Evolutionary conservation across 2,329 filamentous ascomycete species (phyloP).

Genomic region (Parastagonospora avenae): DNA sequence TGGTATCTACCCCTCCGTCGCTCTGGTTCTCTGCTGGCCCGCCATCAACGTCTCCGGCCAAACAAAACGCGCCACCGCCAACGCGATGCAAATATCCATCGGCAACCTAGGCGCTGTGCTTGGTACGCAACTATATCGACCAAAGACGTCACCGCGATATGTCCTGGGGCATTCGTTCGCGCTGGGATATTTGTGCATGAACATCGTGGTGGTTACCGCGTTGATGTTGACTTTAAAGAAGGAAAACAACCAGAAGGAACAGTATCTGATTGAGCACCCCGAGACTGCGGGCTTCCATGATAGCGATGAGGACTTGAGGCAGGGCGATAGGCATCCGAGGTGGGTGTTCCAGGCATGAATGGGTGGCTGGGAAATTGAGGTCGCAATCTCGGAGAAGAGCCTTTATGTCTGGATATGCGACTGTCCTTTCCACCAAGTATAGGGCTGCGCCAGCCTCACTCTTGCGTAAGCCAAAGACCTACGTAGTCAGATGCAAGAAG

Average conservation of each 20-base stretch:
- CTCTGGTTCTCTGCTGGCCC: constrained; percentile 55
- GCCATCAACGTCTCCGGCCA: constrained; percentile 60
- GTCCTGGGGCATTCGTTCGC: constrained; percentile 44
- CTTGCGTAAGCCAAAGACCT: too few species aligned
- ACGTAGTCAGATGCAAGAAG: too few species aligned
- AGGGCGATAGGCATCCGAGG: constrained; percentile 43
- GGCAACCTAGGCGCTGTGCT: constrained; percentile 54
- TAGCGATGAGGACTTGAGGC: constrained; percentile 35
- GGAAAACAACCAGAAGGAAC: constrained; percentile 40
- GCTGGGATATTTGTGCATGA: constrained; percentile 40
- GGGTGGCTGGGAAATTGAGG: not conserved
- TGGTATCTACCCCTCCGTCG: constrained; percentile 48
- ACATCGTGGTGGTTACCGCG: constrained; percentile 36
- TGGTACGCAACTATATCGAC: constrained; percentile 46
- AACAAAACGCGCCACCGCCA: constrained; percentile 58
- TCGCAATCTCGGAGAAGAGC: not conserved
- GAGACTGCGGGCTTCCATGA: constrained; percentile 37
- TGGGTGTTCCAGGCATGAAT: constrained; percentile 42
- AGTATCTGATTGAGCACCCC: constrained; percentile 27
- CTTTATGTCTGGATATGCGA: too few species aligned
- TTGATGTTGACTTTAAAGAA: constrained; percentile 38
- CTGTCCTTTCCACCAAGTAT: too few species aligned
- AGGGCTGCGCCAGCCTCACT: too few species aligned
- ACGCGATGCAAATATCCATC: constrained; percentile 56
- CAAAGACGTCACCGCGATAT: constrained; percentile 41